Conservation (phyloP, 441 rosid species). For the Aleurites moluccanus region DNA sequence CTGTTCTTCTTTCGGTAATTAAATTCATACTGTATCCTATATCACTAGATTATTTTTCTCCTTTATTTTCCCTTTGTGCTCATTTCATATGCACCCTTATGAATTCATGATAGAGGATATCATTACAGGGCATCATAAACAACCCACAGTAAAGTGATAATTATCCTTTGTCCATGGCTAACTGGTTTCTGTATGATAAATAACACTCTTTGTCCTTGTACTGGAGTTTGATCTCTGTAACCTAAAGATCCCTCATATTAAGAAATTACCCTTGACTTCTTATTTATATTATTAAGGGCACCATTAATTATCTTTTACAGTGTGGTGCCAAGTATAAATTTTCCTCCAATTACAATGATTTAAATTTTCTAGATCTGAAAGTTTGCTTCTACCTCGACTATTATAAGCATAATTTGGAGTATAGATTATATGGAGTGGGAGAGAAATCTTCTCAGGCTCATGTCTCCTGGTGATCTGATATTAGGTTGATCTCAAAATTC, state of each 20-base stretch:
- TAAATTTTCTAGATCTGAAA: background rate
- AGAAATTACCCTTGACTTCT: background rate
- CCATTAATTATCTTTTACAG: background rate
- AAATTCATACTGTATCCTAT: background rate
- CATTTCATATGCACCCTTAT: background rate
- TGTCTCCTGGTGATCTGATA: background rate
- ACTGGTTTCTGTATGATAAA: background rate
- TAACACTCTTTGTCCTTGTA: background rate
- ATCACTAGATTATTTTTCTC: conserved; percentile 8
- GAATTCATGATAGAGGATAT: background rate
- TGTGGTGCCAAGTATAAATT: background rate
- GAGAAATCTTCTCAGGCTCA: background rate
- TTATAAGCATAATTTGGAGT: background rate
- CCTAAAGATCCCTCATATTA: background rate
- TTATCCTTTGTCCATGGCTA: background rate
- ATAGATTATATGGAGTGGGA: background rate
- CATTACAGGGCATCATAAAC: background rate
- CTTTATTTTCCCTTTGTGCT: conserved; percentile 4
- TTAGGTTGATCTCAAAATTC: background rate
- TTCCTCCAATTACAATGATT: background rate
- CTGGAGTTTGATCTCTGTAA: background rate
- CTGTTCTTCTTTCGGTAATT: conserved; percentile 76
- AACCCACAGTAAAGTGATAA: background rate
- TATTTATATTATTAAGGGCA: background rate
- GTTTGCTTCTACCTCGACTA: background rate